These are phyloP conservation scores for Tremella mesenterica DNA, from an alignment of 768 basidiomycete genomes.

Conservation along the genomic window DNA sequence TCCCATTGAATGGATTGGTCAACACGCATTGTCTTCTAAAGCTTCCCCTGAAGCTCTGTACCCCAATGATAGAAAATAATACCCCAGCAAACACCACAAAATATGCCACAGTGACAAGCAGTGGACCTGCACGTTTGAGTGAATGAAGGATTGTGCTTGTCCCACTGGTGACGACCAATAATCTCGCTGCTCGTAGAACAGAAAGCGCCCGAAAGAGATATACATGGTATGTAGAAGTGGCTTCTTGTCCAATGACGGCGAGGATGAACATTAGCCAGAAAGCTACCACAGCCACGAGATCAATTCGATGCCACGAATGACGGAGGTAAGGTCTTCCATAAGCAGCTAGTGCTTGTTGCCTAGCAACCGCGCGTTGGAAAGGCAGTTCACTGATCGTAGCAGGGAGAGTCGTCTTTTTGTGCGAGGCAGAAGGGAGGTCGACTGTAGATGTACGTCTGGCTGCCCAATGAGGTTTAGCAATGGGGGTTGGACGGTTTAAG, in stretches of 20 bases:
- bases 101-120: slow-evolving; percentile 81
- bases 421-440: slow-evolving; percentile 11
- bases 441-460: neutral
- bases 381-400: slow-evolving; percentile 39
- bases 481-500: neutral
- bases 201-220: slow-evolving; percentile 83
- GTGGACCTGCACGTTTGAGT: slow-evolving; percentile 76
- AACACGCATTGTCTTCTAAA: slow-evolving; percentile 49
- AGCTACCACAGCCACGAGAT: slow-evolving; percentile 70
- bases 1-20: slow-evolving; percentile 40
- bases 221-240: slow-evolving; percentile 57
- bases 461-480: neutral
- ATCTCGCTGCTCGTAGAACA: slow-evolving; percentile 68
- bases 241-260: slow-evolving; percentile 61
- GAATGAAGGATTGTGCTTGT: slow-evolving; percentile 92
- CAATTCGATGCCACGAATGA: slow-evolving; percentile 75
- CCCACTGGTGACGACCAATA: slow-evolving; percentile 80
- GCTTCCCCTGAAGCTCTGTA: slow-evolving; percentile 85
- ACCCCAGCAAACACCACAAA: slow-evolving; percentile 85
- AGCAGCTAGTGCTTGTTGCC: slow-evolving; percentile 34
- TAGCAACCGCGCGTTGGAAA: slow-evolving; percentile 45
- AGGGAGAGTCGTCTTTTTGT: neutral
- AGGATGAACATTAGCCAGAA: slow-evolving; percentile 81
- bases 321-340: slow-evolving; percentile 69
- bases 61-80: slow-evolving; percentile 87